Base-by-base conservation (phyloP, 169 alveolate genomes). In the Blepharisma undulans region DNA sequence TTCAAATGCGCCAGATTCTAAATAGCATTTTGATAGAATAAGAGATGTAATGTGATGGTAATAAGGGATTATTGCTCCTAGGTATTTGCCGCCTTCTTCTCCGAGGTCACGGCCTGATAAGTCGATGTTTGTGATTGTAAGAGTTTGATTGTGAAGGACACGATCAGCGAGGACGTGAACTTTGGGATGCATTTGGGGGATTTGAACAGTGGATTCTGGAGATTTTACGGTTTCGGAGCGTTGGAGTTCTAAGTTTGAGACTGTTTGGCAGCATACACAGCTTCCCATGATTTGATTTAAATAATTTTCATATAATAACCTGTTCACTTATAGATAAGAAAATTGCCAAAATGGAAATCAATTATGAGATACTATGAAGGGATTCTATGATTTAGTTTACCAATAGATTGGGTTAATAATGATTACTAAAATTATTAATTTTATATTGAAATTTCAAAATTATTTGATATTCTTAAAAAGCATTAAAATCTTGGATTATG, bases 101-200 rank as follows among this genome's bases (percentile, higher is more conserved):
- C 87, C 87, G 7, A 79, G 10, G 14, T n/a, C 29, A 12, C 29
- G 19, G 19, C 27, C 61, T 2, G 34, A 7, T 4, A 79, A 66
- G 29, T 79, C 87, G 7, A 79, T 32, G 12, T 21, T 29, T 29
- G 34, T 18, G 14, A 79, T 21, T 2, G 36, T 7, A 6, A 10
- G 12, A 10, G 29, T 34, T 79, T 27, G 25, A 0, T 34, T 21
- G 7, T 25, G 7, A 7, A 30, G 27, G 7, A 79, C 87, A 12
- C 19, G 19, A 8, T 79, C 87, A 2, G 61, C 61, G 6, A 79
- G 61, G 19, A 21, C 36, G 27, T 79, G 60, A 16, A 79, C 87
- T 79, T 32, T 79, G 7, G 87, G 87, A 12, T 79, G 87, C 87
- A 79, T 79, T 2, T 27, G 34, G 10, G 87, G 87, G 34, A 79